Evolutionary conservation across 2,329 filamentous ascomycete species (phyloP).

Genomic region (Claviceps digitariae): DNA sequence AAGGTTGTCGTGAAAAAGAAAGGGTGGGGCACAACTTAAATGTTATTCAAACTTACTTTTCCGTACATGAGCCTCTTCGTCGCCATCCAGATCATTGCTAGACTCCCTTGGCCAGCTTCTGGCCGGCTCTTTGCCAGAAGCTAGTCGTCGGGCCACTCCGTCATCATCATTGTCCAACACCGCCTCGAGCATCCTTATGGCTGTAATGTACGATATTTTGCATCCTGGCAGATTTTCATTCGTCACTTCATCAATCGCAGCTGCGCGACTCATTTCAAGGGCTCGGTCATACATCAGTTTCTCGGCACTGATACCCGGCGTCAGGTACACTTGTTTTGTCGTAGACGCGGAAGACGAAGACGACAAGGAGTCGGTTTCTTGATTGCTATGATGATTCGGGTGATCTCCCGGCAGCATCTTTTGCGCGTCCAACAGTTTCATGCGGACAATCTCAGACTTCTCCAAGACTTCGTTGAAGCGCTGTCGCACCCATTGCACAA

Average conservation of each 20-base stretch:
- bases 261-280: constrained; percentile 87
- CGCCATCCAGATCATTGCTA: constrained; percentile 42
- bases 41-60: constrained; percentile 43
- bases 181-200: constrained; percentile 88
- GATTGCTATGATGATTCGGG: constrained; percentile 72
- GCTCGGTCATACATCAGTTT: constrained; percentile 97
- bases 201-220: constrained; percentile 85
- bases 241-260: constrained; percentile 90
- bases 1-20: not conserved
- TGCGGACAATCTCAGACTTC: constrained; percentile 87
- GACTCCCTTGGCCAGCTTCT: constrained; percentile 21
- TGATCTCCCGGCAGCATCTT: constrained; percentile 72
- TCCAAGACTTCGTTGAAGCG: constrained; percentile 96
- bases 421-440: constrained; percentile 78
- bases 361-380: constrained; percentile 44
- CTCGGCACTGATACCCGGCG: constrained; percentile 82
- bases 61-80: constrained; percentile 59
- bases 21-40: not conserved
- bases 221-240: constrained; percentile 79
- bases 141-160: constrained; percentile 18
- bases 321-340: constrained; percentile 69
- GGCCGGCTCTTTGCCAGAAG: constrained; percentile 27
- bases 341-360: constrained; percentile 47
- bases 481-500: constrained; percentile 87
- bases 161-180: constrained; percentile 75